Base-by-base conservation (phyloP, 495 filamentous ascomycete genomes). In the Penicillium flavigenum region DNA sequence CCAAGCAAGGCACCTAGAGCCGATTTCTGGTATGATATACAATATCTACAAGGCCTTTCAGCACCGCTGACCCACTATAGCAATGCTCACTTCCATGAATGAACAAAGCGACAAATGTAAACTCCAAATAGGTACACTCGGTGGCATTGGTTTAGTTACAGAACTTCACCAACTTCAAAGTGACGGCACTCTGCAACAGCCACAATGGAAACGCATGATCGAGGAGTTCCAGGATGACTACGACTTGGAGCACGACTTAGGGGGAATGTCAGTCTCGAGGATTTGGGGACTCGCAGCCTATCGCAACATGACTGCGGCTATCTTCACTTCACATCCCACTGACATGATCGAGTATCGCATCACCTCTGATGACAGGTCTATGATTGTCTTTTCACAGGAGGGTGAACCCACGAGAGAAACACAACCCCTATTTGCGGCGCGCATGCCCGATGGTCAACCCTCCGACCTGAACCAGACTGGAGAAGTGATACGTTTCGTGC, bases 341-440 rank as follows among this genome's bases (percentile, higher is more conserved):
- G 76, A 83, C 59, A 77, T 79, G 70, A 57, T 83, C 31, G 77
- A 83, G 50, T 84, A 84, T 59, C 68, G 67, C 2, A 72, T 73
- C 0, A 49, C 69, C 2, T 68, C 71, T 16, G 74, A 76, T 17
- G 75, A 80, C 27, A 61, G 58, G 16, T 54, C 70, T 14, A 68
- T 57, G 0, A 54, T 86, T n/a, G 44, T 73, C 2, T 80, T 78
- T 48, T 54, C 63, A 1, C 59, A 58, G 29, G 59, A 61, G 20
- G 17, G 43, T 2, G 50, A 59, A 5, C 14, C 47, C 8, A 47
- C 12, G 1, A 38, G 58, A 22, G 38, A 56, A 9, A 32, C 56
- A 2, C 34, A 59, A 5, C 11, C 62, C 1, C 38, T 61, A 11
- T 62, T 72, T 24, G 51, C 56, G 10, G 61, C 53, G 6, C 52